Percentiles rank a stretch among this genome's conserved stretches.
Conservation (phyloP, 345 rosid genomes). For the Ceriops zippeliana region DNA sequence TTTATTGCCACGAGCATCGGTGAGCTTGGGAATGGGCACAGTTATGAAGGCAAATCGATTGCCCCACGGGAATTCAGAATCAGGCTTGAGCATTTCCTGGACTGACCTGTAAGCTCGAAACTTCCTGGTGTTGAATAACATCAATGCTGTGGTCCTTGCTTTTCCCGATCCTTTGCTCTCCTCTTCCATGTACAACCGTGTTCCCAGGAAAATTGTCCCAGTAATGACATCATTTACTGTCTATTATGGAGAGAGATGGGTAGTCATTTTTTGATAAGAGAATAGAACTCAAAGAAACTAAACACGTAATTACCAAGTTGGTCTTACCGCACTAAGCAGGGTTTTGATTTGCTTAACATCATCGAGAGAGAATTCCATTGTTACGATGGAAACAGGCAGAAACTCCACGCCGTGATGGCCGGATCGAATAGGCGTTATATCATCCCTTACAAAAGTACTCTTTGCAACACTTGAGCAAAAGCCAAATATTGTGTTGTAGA, state of each 20-base stretch:
- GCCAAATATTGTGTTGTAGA: constrained; percentile 25
- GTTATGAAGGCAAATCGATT: constrained; percentile 45
- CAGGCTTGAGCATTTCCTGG: constrained; percentile 41
- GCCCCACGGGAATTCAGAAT: constrained; percentile 44
- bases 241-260: constrained; percentile 15
- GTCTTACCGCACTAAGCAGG: constrained; percentile 31
- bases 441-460: constrained; percentile 41
- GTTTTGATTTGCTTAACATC: constrained; percentile 36
- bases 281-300: not conserved
- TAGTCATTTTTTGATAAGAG: not conserved
- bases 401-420: constrained; percentile 33
- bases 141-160: constrained; percentile 39
- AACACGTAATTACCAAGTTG: not conserved
- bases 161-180: constrained; percentile 9
- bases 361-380: constrained; percentile 35
- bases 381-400: constrained; percentile 24
- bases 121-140: constrained; percentile 42
- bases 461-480: constrained; percentile 34
- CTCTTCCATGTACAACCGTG: constrained; percentile 42
- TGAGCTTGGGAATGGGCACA: constrained; percentile 29
- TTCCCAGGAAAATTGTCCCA: constrained; percentile 45
- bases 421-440: constrained; percentile 29
- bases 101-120: constrained; percentile 42
- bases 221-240: constrained; percentile 51
- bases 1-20: not conserved